Conservation (phyloP, 768 basidiomycete genomes). For the Mycena amicta region DNA sequence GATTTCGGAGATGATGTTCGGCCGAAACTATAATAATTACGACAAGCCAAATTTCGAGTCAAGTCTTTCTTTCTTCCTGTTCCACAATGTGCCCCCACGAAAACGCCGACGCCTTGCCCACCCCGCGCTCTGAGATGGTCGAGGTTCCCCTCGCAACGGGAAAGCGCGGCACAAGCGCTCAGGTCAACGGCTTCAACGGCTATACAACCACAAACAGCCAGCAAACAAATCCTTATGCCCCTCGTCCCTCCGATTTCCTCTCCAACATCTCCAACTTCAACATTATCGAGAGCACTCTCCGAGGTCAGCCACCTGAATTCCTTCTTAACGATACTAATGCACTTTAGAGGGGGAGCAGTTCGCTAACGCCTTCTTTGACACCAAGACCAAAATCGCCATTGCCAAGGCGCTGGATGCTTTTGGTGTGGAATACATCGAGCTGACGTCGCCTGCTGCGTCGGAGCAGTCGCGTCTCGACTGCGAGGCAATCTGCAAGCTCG, state of each 20-base stretch:
- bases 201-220: conserved; percentile 26
- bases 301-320: conserved; percentile 60
- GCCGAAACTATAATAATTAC: conserved; percentile 9
- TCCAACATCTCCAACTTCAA: conserved; percentile 92
- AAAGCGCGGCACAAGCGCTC: conserved; percentile 45
- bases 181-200: conserved; percentile 37
- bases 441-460: conserved; percentile 96
- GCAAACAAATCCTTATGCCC: conserved; percentile 78
- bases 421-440: conserved; percentile 99
- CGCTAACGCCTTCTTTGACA: conserved; percentile 99
- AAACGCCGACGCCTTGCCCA: conserved; percentile 50
- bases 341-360: conserved; percentile 94
- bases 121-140: conserved; percentile 68
- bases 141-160: conserved; percentile 56
- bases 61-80: conserved; percentile 10
- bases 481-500: conserved; percentile 98
- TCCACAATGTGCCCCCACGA: conserved; percentile 65
- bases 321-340: conserved; percentile 6
- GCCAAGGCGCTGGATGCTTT: conserved; percentile 98
- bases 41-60: conserved; percentile 4
- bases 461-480: conserved; percentile 94
- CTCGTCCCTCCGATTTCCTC: conserved; percentile 89
- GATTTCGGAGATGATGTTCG: background rate
- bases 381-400: conserved; percentile 99
- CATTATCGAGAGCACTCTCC: conserved; percentile 95